Evolutionary conservation across 2,329 filamentous ascomycete species (phyloP), one percentile per base, ranked within the genome.

Genomic region (Aureobasidium mangrovei): DNA sequence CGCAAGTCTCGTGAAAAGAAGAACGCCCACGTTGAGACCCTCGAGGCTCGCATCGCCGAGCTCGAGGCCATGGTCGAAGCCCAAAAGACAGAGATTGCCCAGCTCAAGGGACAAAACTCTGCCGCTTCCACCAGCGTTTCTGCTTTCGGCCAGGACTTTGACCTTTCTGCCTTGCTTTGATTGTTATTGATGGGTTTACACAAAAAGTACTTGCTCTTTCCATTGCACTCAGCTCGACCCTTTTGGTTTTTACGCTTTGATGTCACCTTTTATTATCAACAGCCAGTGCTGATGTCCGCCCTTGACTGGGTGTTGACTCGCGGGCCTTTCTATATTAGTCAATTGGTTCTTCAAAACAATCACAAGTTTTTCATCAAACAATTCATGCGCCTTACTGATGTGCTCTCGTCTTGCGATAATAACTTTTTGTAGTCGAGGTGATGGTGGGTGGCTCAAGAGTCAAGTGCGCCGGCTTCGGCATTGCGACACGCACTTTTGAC

Each of bases 1-100:
- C 89, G 91, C 61, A 95, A 95, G 74, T 95, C 90, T 57, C 85
- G 91, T 51, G 85, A 89, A 65, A 85, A 89, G 61, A 95, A 95
- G 75, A 83, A 88, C 55, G 78, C 85, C 67, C 81, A 84, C 62
- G 77, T 91, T 58, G 83, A 87, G 54, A 81, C 83, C 56, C 77
- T 95, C 43, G 86, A 94, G 74, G 78, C 79, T 38, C 77, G 81
- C 64, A 90, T 95, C 64, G 68, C 70, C 58, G 71, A 71, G 59
- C 71, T 72, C 62, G 69, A 73, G 63, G 67, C 61, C 40, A 66
- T 71, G 61, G 65, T 71, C 49, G 66, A 63, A 47, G 47, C 44
- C 32, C 38, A 42, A 29, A 29, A 53, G 28, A 24, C 32, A 8
- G 24, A 40, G 28, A 46, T 31, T 18, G 33, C 35, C 24, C 29